phyloP scores from a whole-genome alignment of 306 rosid species.

The Dalbergia cultrata region DNA sequence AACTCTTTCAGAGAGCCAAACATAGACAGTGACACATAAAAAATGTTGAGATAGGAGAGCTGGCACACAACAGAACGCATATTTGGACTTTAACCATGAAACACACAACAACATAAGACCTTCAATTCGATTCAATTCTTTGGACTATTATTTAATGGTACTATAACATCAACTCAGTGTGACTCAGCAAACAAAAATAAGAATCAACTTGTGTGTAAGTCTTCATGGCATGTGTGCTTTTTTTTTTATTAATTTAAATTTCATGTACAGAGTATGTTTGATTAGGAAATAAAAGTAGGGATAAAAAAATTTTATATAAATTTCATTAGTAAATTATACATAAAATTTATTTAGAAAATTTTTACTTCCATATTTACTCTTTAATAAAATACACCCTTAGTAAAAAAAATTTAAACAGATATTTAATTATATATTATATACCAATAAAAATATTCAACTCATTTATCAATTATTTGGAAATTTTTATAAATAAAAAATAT shows the following conservation, averaged over 20 bases:
- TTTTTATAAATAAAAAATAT: too few species aligned
- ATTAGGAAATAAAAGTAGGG: too few species aligned
- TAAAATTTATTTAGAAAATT: too few species aligned
- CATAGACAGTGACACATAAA: not conserved
- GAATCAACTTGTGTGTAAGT: not conserved
- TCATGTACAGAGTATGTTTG: too few species aligned
- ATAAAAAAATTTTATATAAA: too few species aligned
- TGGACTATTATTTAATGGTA: not conserved
- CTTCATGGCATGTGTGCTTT: not conserved
- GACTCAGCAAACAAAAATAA: not conserved
- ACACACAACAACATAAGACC: not conserved
- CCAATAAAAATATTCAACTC: too few species aligned
- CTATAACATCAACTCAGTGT: not conserved
- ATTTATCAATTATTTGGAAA: too few species aligned
- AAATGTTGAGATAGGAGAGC: not conserved
- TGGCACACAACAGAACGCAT: not conserved
- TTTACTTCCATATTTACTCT: too few species aligned
- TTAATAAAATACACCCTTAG: too few species aligned
- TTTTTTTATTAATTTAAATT: not conserved
- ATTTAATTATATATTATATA: too few species aligned
- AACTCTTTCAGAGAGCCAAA: not conserved
- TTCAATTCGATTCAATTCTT: not conserved
- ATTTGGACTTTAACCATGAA: not conserved
- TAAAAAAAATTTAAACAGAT: too few species aligned
- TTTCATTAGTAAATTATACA: too few species aligned